These are phyloP conservation scores for Nannochloropsis gaditana DNA, from an alignment of 108 stramenopile species.

Conservation along the genomic window DNA sequence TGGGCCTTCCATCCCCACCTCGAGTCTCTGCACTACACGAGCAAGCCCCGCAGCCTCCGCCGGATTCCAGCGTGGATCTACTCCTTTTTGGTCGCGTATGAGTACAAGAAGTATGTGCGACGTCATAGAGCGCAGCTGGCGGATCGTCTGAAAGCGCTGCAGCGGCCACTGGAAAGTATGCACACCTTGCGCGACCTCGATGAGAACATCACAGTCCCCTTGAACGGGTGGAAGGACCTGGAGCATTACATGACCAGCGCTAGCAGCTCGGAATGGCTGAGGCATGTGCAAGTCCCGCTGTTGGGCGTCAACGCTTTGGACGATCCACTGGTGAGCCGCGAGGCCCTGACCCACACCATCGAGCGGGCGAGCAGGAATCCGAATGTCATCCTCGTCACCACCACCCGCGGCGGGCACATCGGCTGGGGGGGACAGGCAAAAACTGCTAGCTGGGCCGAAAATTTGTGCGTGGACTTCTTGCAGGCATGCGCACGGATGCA, in stretches of 20 bases:
- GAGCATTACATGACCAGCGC: background rate
- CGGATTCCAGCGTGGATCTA: background rate
- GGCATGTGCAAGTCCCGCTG: background rate
- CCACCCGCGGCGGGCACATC: background rate
- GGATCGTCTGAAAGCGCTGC: background rate
- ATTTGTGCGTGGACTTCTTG: background rate
- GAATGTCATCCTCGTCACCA: background rate
- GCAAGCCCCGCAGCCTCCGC: background rate
- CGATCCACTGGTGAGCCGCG: constrained; percentile 20
- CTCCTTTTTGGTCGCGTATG: constrained; percentile 16
- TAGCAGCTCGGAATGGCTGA: background rate
- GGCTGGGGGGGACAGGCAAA: constrained; percentile 1
- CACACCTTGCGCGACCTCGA: constrained; percentile 18
- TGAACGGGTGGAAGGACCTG: background rate
- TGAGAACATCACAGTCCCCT: background rate
- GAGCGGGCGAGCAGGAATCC: background rate
- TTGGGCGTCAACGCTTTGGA: constrained; percentile 17
- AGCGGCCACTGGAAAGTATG: background rate
- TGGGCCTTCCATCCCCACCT: constrained; percentile 2
- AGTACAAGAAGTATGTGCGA: constrained; percentile 15
- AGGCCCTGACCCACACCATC: background rate
- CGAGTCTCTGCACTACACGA: background rate
- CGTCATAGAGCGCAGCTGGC: background rate
- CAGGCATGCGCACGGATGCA: background rate
- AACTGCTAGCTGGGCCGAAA: constrained; percentile 2